These are phyloP conservation scores for Daphne laureola DNA, from an alignment of 441 rosid genomes.

Conservation along the genomic window DNA sequence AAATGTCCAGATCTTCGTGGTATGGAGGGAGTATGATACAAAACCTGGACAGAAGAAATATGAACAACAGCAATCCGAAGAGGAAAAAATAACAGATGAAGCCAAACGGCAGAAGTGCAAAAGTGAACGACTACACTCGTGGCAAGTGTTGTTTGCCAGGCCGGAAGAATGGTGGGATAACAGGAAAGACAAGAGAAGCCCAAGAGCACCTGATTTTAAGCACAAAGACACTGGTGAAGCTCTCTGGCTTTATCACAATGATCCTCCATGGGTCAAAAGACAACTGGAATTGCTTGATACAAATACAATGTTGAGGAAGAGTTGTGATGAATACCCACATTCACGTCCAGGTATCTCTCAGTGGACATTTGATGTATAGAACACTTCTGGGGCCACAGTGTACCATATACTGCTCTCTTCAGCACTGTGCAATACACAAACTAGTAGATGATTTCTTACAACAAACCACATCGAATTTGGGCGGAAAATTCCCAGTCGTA, in stretches of 20 bases:
- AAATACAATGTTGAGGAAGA: slow-evolving; percentile 29
- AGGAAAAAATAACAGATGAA: slow-evolving; percentile 24
- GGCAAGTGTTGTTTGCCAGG: slow-evolving; percentile 66
- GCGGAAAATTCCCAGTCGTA: no score
- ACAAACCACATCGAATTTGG: no score
- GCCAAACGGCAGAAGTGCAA: slow-evolving; percentile 16
- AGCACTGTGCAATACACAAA: no score
- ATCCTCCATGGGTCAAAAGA: slow-evolving; percentile 65
- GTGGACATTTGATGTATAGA: slow-evolving; percentile 38
- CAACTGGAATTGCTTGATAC: slow-evolving; percentile 54
- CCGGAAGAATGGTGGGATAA: slow-evolving; percentile 89
- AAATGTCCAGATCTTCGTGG: no score
- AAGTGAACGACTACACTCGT: slow-evolving; percentile 31
- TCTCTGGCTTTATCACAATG: slow-evolving; percentile 53
- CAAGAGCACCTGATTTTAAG: slow-evolving; percentile 57
- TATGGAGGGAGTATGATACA: no score
- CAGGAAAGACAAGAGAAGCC: slow-evolving; percentile 40
- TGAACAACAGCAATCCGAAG: slow-evolving; percentile 20
- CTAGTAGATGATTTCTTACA: no score
- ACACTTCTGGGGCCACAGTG: neutral
- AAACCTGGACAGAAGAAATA: slow-evolving; percentile 10
- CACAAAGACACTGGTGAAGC: slow-evolving; percentile 64
- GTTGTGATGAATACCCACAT: slow-evolving; percentile 14
- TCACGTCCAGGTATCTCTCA: slow-evolving; percentile 20
- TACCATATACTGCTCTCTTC: no score